Evolutionary conservation across 2,329 filamentous ascomycete species (phyloP).

Genomic region (Sporothrix humicola): DNA sequence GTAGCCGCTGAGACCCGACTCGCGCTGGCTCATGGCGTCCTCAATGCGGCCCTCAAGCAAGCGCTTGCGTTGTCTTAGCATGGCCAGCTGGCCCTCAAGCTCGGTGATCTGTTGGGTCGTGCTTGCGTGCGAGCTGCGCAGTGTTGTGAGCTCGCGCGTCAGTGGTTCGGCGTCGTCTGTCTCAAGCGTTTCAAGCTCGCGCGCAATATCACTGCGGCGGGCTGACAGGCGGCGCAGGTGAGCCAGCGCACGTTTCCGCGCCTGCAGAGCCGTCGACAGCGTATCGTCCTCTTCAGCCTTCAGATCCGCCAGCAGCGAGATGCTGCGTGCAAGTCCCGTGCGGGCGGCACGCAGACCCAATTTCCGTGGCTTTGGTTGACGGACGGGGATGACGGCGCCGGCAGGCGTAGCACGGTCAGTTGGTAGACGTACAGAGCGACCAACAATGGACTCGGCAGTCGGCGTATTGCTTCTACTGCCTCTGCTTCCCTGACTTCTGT

Average conservation of each 20-base stretch:
- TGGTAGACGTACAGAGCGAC: slow-evolving; percentile 45
- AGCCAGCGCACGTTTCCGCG: slow-evolving; percentile 62
- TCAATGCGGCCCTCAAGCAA: slow-evolving; percentile 65
- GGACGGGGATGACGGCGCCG: slow-evolving; percentile 64
- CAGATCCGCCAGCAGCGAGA: slow-evolving; percentile 67
- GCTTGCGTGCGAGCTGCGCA: slow-evolving; percentile 59
- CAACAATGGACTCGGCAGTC: slow-evolving; percentile 42
- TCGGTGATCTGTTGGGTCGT: slow-evolving; percentile 69
- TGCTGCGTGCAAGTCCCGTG: slow-evolving; percentile 66
- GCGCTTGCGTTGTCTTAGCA: slow-evolving; percentile 65
- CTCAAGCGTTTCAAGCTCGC: slow-evolving; percentile 61
- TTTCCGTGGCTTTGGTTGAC: slow-evolving; percentile 60
- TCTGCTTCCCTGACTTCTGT: background rate
- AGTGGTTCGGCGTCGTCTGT: slow-evolving; percentile 62
- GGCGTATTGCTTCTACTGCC: slow-evolving; percentile 47
- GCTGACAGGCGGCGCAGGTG: slow-evolving; percentile 61
- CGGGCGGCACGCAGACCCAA: slow-evolving; percentile 66
- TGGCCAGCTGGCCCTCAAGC: slow-evolving; percentile 67
- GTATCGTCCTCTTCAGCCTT: slow-evolving; percentile 71
- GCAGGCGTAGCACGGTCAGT: slow-evolving; percentile 43
- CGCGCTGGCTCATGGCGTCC: slow-evolving; percentile 67
- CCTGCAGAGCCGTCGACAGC: slow-evolving; percentile 61
- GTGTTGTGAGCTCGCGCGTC: slow-evolving; percentile 64
- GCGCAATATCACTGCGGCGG: slow-evolving; percentile 56
- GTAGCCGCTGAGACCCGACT: slow-evolving; percentile 75